phyloP scores from a whole-genome alignment of 2,329 filamentous ascomycete species.

The Fusarium succisae region DNA sequence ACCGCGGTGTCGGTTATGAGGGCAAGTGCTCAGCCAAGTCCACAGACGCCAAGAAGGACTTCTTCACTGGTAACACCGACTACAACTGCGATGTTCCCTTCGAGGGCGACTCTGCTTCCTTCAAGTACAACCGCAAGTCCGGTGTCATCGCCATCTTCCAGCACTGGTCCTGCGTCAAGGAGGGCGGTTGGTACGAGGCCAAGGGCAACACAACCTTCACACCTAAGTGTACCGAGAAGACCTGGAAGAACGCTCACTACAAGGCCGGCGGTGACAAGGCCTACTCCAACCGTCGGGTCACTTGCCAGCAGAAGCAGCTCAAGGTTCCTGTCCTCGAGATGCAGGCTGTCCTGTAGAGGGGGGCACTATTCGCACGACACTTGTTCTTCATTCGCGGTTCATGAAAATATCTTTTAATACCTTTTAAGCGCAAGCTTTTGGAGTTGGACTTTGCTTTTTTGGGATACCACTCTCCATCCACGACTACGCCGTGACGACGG shows the following conservation, averaged over 20 bases:
- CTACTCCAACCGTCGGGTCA: slow-evolving; percentile 43
- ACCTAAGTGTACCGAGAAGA: slow-evolving; percentile 42
- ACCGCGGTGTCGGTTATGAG: slow-evolving; percentile 54
- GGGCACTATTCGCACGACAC: background rate
- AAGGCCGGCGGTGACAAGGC: slow-evolving; percentile 39
- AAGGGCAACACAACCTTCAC: slow-evolving; percentile 41
- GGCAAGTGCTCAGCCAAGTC: slow-evolving; percentile 54
- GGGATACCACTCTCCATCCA: slow-evolving; percentile 26
- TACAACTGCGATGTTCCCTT: slow-evolving; percentile 55
- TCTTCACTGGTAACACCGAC: slow-evolving; percentile 58
- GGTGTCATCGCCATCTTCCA: slow-evolving; percentile 56
- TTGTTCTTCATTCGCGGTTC: background rate
- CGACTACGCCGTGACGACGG: slow-evolving; percentile 39
- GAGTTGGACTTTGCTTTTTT: slow-evolving; percentile 24
- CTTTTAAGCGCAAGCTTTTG: slow-evolving; percentile 27
- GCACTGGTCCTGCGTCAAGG: slow-evolving; percentile 58
- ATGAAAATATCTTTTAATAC: slow-evolving; percentile 20
- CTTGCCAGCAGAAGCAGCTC: slow-evolving; percentile 41
- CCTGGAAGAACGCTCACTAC: slow-evolving; percentile 46
- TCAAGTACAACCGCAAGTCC: slow-evolving; percentile 54
- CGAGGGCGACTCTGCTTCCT: slow-evolving; percentile 47
- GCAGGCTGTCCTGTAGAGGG: slow-evolving; percentile 40
- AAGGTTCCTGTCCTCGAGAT: slow-evolving; percentile 43
- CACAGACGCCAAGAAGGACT: slow-evolving; percentile 54
- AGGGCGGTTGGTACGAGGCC: slow-evolving; percentile 47